A percentile compares a stretch with the other conserved stretches of the same genome.
Evolutionary conservation across 1,284 basidiomycete genomes (phyloP).

Genomic region (Pseudozyma sp.): DNA sequence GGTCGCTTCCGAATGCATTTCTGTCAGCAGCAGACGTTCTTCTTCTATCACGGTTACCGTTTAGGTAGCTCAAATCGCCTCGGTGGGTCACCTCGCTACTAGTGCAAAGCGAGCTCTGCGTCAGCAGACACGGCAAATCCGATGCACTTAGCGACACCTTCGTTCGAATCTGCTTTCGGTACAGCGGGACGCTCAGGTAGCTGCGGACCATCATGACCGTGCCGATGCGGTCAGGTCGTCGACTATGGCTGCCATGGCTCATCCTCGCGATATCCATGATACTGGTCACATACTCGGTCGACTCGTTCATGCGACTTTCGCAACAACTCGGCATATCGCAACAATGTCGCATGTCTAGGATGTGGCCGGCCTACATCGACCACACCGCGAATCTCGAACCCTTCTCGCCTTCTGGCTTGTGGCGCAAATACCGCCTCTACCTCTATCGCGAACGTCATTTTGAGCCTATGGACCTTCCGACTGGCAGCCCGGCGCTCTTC

Average conservation of each 20-base stretch:
- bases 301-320: slow-evolving; percentile 49
- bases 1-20: too few relatives aligned
- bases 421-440: slow-evolving; percentile 82
- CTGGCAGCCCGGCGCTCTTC: slow-evolving; percentile 81
- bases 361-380: slow-evolving; percentile 87
- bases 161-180: neutral
- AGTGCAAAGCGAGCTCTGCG: too few relatives aligned
- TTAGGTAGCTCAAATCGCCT: too few relatives aligned
- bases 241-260: slow-evolving; percentile 31
- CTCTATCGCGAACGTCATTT: slow-evolving; percentile 80
- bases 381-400: slow-evolving; percentile 68
- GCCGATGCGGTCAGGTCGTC: slow-evolving; percentile 4
- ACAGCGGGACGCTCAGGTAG: too few relatives aligned
- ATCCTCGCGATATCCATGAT: slow-evolving; percentile 21
- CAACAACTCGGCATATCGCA: slow-evolving; percentile 47
- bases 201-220: slow-evolving; percentile 7
- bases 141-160: neutral
- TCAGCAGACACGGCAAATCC: neutral
- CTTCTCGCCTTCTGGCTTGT: slow-evolving; percentile 78
- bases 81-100: too few relatives aligned
- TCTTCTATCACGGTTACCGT: too few relatives aligned
- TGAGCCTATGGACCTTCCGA: slow-evolving; percentile 31
- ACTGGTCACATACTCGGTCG: slow-evolving; percentile 27
- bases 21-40: too few relatives aligned
- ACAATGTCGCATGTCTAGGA: slow-evolving; percentile 93